A percentile compares a stretch with the other conserved stretches of the same genome.
These are phyloP conservation scores for Yarrowia divulgata DNA, from an alignment of 805 yeast species.

Conservation along the genomic window DNA sequence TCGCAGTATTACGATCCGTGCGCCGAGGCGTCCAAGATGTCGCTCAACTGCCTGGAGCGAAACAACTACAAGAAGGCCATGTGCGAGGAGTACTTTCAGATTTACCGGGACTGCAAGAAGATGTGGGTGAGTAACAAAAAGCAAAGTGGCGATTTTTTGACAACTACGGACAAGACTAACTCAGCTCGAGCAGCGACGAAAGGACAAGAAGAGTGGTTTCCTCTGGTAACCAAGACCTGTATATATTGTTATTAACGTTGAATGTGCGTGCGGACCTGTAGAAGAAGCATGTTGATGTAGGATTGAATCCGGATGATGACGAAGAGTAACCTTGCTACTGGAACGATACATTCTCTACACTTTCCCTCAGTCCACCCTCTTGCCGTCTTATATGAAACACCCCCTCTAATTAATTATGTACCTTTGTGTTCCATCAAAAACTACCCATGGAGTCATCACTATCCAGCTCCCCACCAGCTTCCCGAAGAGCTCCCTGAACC, in stretches of 20 bases:
- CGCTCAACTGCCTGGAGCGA: constrained; percentile 79
- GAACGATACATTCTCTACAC: no score
- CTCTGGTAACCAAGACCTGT: constrained; percentile 23
- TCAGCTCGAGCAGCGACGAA: constrained; percentile 27
- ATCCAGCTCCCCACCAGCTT: constrained; percentile 20
- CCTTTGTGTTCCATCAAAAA: background rate
- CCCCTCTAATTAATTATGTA: background rate
- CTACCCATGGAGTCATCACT: constrained; percentile 30
- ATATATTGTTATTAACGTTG: constrained; percentile 23
- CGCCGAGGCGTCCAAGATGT: constrained; percentile 85
- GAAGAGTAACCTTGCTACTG: no score
- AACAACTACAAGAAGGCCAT: constrained; percentile 72
- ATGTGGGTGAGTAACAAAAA: constrained; percentile 58
- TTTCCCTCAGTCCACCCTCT: no score
- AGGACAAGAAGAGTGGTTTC: constrained; percentile 39
- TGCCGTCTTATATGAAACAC: no score
- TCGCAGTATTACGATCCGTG: constrained; percentile 93
- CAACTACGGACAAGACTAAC: background rate
- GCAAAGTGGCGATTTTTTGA: background rate
- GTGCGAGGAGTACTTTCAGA: constrained; percentile 85
- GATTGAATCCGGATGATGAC: no score
- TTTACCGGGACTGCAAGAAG: constrained; percentile 89
- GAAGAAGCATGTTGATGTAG: no score
- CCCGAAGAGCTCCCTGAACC: constrained; percentile 10
- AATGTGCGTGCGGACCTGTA: background rate